phyloP scores from a whole-genome alignment of 169 alveolate species.

The Cryptosporidium meleagridis region DNA sequence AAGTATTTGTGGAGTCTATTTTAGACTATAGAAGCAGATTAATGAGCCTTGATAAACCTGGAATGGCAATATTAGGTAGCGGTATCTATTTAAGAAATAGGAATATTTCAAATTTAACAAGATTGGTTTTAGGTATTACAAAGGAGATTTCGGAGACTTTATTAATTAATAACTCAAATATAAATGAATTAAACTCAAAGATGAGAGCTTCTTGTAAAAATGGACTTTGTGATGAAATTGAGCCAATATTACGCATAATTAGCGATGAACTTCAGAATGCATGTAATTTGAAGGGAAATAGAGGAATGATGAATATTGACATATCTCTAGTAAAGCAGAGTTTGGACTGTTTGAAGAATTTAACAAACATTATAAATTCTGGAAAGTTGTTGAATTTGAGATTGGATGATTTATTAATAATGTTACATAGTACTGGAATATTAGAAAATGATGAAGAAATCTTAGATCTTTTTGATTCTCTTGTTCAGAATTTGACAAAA shows the following conservation, averaged over 20 bases:
- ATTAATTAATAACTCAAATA: not conserved
- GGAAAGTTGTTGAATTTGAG: slow-evolving; percentile 14
- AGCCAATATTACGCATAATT: slow-evolving; percentile 18
- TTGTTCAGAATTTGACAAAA: slow-evolving; percentile 38
- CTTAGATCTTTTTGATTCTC: slow-evolving; percentile 15
- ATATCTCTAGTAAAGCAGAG: not conserved
- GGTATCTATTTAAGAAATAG: not conserved
- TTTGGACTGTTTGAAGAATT: slow-evolving; percentile 14
- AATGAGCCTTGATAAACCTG: not conserved
- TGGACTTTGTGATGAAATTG: slow-evolving; percentile 32
- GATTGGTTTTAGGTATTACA: slow-evolving; percentile 27
- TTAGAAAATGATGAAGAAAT: slow-evolving; percentile 28
- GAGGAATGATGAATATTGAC: not conserved
- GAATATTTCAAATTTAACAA: not conserved
- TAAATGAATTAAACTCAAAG: slow-evolving; percentile 28
- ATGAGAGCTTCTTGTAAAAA: slow-evolving; percentile 7
- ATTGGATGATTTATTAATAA: slow-evolving; percentile 29
- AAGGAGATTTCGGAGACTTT: slow-evolving; percentile 32
- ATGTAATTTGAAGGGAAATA: not conserved
- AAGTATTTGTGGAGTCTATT: slow-evolving; percentile 6
- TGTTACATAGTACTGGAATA: not conserved
- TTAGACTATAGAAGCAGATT: not conserved
- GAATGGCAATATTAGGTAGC: not conserved
- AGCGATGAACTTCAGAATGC: slow-evolving; percentile 8
- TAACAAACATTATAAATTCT: slow-evolving; percentile 36